Base-by-base conservation (phyloP, 352 stramenopile genomes). In the Globisporangium ultimum region DNA sequence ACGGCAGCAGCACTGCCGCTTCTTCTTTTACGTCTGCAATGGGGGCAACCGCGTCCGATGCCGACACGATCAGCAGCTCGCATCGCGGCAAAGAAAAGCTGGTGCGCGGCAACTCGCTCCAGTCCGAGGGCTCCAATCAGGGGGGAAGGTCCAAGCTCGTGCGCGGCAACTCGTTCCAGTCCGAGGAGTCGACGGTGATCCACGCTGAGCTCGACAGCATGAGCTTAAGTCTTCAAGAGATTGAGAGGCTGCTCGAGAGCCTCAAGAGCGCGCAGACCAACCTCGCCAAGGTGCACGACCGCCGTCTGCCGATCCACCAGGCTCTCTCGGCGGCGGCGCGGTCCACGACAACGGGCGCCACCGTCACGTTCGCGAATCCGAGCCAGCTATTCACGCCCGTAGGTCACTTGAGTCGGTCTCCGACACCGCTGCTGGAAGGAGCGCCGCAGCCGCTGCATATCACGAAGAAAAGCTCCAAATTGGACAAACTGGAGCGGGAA, bases 161-260 rank as follows among this genome's bases (percentile, higher is more conserved):
- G 20, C 68, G 66, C 2, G 53, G 32, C 9, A 76, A 68, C 56
- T 84, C 74, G 12, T 69, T 81, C 54, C 73, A 78, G 60, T 72
- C 74, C 10, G 74, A 84, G 45, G 72, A 84, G 15, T 61, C 62
- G 11, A 41, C 56, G 18, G 63, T 67, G 42, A 72, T 84, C 64
- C 66, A 76, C 55, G 74, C 54, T 9, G 74, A 84, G 60, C 51
- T 84, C 48, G 74, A 84, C 40, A 74, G 48, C 46, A 80, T 84
- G 70, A 73, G 70, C 21, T 21, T 68, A 28, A 80, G 70, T 50
- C 61, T 84, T 9, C 62, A 76, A 10, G 66, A 84, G 42, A 74
- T 80, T 24, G 67, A 77, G 53, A 69, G 70, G 2, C 49, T 84
- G 36, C 55, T 81, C 9, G 68, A 80, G 15, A 58, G 57, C 6